Conservation (phyloP, 148 eudicot species). For the Chenopodium quinoa region DNA sequence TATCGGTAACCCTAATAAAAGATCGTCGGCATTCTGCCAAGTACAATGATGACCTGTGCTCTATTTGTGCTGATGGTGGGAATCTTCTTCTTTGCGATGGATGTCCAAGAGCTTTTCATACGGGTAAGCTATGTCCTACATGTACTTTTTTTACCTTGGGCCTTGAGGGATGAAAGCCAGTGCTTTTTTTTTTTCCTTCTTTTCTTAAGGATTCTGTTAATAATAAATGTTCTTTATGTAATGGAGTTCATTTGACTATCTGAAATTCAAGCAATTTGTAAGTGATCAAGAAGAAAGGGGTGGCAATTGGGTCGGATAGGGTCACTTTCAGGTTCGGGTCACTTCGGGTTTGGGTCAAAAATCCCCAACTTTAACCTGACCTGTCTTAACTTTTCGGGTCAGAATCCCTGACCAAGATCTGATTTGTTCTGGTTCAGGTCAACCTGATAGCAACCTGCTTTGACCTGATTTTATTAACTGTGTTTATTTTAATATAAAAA, state of each 20-base stretch:
- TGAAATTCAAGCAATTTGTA: background rate
- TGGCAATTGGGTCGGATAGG: too few relatives aligned
- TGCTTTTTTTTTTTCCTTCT: background rate
- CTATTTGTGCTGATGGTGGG: constrained; percentile 92
- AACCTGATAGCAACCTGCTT: too few relatives aligned
- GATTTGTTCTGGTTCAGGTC: too few relatives aligned
- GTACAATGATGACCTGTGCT: constrained; percentile 80
- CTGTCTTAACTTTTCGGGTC: too few relatives aligned
- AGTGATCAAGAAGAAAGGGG: background rate
- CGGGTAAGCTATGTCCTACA: constrained; percentile 38
- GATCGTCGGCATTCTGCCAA: constrained; percentile 46
- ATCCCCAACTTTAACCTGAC: too few relatives aligned
- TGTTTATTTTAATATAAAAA: too few relatives aligned
- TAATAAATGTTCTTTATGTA: background rate
- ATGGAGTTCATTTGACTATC: background rate
- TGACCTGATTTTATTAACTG: too few relatives aligned
- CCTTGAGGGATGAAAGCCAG: background rate
- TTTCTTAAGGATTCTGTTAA: background rate
- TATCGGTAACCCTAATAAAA: constrained; percentile 63
- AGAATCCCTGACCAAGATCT: too few relatives aligned
- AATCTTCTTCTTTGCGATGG: constrained; percentile 87
- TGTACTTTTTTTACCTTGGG: background rate
- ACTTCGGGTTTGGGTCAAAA: too few relatives aligned
- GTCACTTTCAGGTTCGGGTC: too few relatives aligned
- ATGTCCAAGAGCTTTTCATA: constrained; percentile 95